Evolutionary conservation across 306 rosid genomes (phyloP), one percentile per base, ranked within the genome.

Genomic region (Fagus sylvatica): DNA sequence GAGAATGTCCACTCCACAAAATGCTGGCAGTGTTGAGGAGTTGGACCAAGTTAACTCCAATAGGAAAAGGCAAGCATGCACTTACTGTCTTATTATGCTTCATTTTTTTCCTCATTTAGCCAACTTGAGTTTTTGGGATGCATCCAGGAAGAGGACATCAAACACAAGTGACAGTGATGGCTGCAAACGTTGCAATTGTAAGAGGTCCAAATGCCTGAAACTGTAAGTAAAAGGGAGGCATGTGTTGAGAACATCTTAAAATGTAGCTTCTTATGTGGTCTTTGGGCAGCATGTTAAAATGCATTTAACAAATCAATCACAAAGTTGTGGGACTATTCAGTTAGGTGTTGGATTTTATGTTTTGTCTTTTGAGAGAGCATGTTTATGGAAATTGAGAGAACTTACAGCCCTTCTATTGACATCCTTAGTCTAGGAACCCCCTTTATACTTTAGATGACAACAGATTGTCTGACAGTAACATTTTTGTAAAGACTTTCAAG

Each of bases 121-220:
- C 7, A 17, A 53, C 16, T 33, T 48, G 39, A 6, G 19, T 49
- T 72, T 68, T 68, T 55, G 55, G 22, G 19, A 32, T 76, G 32
- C 57, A 37, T 77, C 55, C 61, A 85, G 84, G 81, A 61, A 41
- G 49, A 73, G 12, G 39, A 22, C 57, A 48, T 19, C 70, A 72
- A 46, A 16, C 6, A 76, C 16, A 17, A 56, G 40, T 17, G 80
- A 37, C 62, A 60, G 32, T 41, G 34, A 57, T 11, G 46, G 36
- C 59, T 61, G 75, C 72, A 76, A 69, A 73, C 56, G n/a, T 30
- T 85, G 89, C 70, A 54, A 74, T 61, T 85, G 86, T 65, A 82
- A 40, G 75, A 85, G 54, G 61, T 76, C 82, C 62, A 48, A 51
- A 41, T 85, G 89, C 75, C 64, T 82, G 80, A 76, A 82, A 79